Percentiles rank a stretch among this genome's conserved stretches.
phyloP scores from a whole-genome alignment of 2,329 filamentous ascomycete genomes.

The Cercospora janseana region DNA sequence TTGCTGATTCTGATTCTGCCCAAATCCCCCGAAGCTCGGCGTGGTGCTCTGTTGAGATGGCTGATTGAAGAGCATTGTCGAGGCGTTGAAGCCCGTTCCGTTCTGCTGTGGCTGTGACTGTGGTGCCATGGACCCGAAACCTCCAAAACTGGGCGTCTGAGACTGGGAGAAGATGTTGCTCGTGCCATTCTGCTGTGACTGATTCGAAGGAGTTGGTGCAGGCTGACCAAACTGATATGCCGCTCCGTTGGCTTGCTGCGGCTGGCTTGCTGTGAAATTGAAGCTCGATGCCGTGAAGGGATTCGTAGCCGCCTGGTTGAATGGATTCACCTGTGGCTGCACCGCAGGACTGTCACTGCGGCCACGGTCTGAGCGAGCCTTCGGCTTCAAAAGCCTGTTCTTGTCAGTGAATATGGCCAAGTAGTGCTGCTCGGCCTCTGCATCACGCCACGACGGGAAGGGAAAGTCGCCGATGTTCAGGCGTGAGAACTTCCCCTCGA shows the following conservation, averaged over 20 bases:
- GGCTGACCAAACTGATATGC: slow-evolving; percentile 22
- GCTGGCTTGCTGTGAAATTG: slow-evolving; percentile 19
- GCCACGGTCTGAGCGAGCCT: slow-evolving; percentile 15
- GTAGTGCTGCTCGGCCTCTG: background rate
- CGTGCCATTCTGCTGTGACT: slow-evolving; percentile 21
- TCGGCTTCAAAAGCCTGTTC: slow-evolving; percentile 9
- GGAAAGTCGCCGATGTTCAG: background rate
- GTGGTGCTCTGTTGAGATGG: slow-evolving; percentile 19
- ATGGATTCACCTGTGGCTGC: slow-evolving; percentile 14
- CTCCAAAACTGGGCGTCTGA: slow-evolving; percentile 20
- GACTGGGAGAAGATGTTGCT: slow-evolving; percentile 20
- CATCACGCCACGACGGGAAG: background rate
- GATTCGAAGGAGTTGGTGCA: slow-evolving; percentile 15
- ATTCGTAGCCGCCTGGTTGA: slow-evolving; percentile 15
- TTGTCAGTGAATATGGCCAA: background rate
- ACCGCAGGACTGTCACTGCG: slow-evolving; percentile 23
- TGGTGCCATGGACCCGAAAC: slow-evolving; percentile 15
- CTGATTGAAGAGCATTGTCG: slow-evolving; percentile 22
- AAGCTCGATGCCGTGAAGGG: slow-evolving; percentile 16
- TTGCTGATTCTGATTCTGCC: slow-evolving; percentile 15
- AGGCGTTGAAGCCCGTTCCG: slow-evolving; percentile 22
- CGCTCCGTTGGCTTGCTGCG: slow-evolving; percentile 14
- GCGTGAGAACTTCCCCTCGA: background rate
- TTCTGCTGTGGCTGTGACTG: slow-evolving; percentile 21
- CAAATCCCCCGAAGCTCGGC: slow-evolving; percentile 21